Percentiles rank a stretch among this genome's conserved stretches.
phyloP scores from a whole-genome alignment of 305 asterid species.

The Fraxinus xanthoxyloides region DNA sequence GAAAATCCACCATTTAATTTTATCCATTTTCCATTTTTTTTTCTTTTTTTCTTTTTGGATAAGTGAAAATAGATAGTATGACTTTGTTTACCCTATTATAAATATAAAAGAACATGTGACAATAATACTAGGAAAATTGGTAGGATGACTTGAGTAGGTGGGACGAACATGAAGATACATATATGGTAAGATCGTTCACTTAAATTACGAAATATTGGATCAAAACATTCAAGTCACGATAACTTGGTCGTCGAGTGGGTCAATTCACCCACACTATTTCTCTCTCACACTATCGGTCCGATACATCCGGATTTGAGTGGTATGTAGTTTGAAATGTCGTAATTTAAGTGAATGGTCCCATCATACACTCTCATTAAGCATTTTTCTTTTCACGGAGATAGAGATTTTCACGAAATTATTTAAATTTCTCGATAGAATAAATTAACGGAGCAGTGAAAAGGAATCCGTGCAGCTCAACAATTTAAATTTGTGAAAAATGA shows the following conservation, averaged over 20 bases:
- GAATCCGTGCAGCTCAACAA: background rate
- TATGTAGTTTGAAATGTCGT: no score
- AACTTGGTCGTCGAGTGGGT: background rate
- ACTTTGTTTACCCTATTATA: background rate
- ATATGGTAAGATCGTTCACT: no score
- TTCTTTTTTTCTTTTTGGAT: background rate
- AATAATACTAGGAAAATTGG: background rate
- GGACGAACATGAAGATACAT: no score
- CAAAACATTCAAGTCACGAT: background rate
- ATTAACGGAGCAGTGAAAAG: background rate
- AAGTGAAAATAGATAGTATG: background rate
- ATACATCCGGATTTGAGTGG: no score
- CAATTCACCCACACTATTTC: background rate
- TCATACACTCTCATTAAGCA: background rate
- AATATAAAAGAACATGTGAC: background rate
- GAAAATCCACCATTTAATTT: background rate
- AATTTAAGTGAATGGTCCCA: background rate
- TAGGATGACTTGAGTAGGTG: background rate
- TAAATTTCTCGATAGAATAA: background rate
- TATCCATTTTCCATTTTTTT: background rate
- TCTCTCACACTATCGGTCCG: background rate
- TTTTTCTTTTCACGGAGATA: no score
- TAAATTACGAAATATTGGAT: no score
- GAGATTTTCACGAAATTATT: background rate
- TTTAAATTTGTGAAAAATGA: background rate